phyloP scores from a whole-genome alignment of 2,329 filamentous ascomycete species.

The Penicillium verrucosum region DNA sequence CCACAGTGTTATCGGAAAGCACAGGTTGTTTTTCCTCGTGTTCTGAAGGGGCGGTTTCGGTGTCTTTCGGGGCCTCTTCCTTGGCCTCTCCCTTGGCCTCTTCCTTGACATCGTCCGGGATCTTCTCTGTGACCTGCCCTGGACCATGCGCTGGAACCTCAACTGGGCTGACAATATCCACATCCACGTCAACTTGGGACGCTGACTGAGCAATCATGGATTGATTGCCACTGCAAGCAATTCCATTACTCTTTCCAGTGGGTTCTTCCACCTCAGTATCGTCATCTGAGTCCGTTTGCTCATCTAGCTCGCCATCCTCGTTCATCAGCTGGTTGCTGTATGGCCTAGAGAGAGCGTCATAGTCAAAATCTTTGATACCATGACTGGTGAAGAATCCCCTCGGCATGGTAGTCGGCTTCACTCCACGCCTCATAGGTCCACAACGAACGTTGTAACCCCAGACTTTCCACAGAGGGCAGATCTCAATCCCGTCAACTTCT shows the following conservation, averaged over 20 bases:
- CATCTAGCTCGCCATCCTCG: background rate
- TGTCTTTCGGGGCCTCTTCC: background rate
- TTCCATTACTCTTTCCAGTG: background rate
- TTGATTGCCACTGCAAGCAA: background rate
- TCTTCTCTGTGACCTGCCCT: background rate
- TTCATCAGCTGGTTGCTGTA: background rate
- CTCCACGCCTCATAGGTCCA: background rate
- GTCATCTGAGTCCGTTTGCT: background rate
- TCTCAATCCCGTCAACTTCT: background rate
- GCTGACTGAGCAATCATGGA: background rate
- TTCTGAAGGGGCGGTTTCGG: background rate
- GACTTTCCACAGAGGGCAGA: background rate
- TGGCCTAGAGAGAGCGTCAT: background rate
- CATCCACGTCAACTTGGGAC: background rate
- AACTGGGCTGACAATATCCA: background rate
- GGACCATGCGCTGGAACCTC: background rate
- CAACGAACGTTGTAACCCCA: background rate
- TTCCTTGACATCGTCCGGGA: background rate
- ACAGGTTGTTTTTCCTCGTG: no score
- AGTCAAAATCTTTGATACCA: background rate
- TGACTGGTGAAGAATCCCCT: background rate
- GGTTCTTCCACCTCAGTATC: background rate
- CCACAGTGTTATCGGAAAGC: no score
- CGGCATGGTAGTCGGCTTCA: background rate
- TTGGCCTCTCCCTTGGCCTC: fast-evolving